phyloP scores from a whole-genome alignment of 2,329 filamentous ascomycete species.

The Colletotrichum costaricense region DNA sequence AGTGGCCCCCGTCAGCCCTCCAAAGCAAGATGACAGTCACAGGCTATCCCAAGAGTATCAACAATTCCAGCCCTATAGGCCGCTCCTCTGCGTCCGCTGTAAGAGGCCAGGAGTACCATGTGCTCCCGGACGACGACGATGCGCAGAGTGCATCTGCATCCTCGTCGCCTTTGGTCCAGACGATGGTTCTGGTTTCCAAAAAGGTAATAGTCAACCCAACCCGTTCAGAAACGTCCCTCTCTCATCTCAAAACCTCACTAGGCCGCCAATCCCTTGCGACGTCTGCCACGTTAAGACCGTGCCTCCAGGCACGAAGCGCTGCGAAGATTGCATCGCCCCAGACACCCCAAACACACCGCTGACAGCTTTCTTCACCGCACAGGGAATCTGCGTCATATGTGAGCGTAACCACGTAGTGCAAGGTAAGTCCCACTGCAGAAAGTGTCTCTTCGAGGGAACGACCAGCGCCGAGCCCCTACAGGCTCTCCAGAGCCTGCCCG shows the following conservation, averaged over 20 bases:
- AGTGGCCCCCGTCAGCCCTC: neutral
- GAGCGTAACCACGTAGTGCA: neutral
- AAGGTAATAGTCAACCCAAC: neutral
- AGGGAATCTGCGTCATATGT: slow-evolving; percentile 10
- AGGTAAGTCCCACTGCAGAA: neutral
- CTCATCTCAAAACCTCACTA: neutral
- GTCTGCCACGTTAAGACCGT: neutral
- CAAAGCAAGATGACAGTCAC: neutral
- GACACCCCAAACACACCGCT: neutral
- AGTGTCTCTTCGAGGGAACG: neutral
- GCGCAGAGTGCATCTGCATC: slow-evolving; percentile 3
- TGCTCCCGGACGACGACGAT: slow-evolving; percentile 7
- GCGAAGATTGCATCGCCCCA: neutral
- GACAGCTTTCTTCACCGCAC: neutral
- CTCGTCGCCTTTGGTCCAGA: slow-evolving; percentile 5
- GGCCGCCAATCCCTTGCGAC: neutral
- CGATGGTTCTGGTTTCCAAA: neutral
- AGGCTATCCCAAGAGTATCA: neutral
- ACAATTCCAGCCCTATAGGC: neutral
- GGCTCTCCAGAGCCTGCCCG: neutral
- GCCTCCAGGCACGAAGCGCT: neutral
- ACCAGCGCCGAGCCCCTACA: neutral
- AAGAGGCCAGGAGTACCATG: neutral
- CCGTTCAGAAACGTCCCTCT: neutral
- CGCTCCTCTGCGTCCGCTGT: neutral